Conservation (phyloP, 1,139 yeast species). For the Saccharomyces pastorianus region DNA sequence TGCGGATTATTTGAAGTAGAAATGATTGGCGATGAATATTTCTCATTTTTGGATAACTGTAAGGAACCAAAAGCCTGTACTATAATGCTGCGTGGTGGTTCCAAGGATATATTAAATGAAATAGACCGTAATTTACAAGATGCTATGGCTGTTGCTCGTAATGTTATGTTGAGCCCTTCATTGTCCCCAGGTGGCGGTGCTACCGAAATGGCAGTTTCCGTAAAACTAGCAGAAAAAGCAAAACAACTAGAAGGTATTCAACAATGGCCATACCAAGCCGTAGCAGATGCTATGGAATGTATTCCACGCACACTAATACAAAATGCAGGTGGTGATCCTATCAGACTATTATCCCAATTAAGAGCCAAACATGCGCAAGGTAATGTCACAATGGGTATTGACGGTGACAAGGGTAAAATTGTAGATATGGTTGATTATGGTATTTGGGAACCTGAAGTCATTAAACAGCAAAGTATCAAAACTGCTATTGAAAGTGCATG, state of each 20-base stretch:
- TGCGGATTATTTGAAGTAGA: conserved; percentile 92
- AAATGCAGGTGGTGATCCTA: conserved; percentile 96
- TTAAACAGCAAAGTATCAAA: conserved; percentile 91
- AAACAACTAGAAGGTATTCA: conserved; percentile 89
- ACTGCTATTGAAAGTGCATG: conserved; percentile 97
- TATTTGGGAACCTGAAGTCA: conserved; percentile 98
- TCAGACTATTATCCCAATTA: conserved; percentile 76
- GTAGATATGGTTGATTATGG: conserved; percentile 95
- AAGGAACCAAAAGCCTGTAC: conserved; percentile 90
- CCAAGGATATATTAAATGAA: conserved; percentile 93
- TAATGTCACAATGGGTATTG: conserved; percentile 75
- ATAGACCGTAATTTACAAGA: conserved; percentile 95
- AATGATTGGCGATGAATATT: conserved; percentile 95
- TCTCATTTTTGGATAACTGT: conserved; percentile 76
- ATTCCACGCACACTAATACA: conserved; percentile 95
- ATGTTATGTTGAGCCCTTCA: conserved; percentile 90
- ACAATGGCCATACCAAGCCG: conserved; percentile 98
- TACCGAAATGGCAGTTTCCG: conserved; percentile 97
- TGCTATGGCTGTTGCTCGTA: conserved; percentile 97
- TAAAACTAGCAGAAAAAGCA: conserved; percentile 80
- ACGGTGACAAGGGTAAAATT: conserved; percentile 88
- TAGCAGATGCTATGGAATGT: conserved; percentile 96
- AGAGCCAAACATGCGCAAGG: conserved; percentile 97
- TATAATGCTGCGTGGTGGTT: conserved; percentile 85
- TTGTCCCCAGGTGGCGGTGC: conserved; percentile 99